Percentiles rank a stretch among this genome's conserved stretches.
These are phyloP conservation scores for Cutaneotrichosporon cavernicola DNA, from an alignment of 1,284 basidiomycete genomes.

Conservation along the genomic window DNA sequence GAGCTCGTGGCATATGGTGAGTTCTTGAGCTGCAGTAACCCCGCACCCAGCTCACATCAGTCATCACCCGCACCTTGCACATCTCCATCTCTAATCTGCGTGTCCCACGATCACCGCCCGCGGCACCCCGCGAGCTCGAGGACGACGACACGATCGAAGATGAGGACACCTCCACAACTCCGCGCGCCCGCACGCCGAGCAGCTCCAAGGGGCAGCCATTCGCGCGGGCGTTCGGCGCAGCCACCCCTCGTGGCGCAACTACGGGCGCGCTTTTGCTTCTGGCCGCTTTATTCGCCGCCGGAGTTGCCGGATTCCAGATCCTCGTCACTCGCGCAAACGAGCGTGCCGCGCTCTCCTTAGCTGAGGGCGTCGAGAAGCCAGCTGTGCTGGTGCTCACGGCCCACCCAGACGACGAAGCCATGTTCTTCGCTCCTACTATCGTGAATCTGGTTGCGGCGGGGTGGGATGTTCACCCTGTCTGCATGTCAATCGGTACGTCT, in stretches of 20 bases:
- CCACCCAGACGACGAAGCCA: slow-evolving; percentile 66
- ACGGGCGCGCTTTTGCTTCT: slow-evolving; percentile 2
- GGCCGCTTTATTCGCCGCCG: slow-evolving; percentile 5
- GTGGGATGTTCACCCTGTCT: slow-evolving; percentile 52
- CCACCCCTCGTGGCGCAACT: background rate
- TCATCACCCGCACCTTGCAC: slow-evolving; percentile 42
- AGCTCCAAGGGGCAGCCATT: background rate
- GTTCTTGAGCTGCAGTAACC: background rate
- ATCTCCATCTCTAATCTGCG: slow-evolving; percentile 39
- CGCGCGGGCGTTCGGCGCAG: background rate
- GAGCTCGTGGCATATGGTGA: slow-evolving; percentile 43
- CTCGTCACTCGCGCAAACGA: slow-evolving; percentile 9
- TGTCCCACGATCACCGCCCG: slow-evolving; percentile 38
- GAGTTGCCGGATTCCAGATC: slow-evolving; percentile 15
- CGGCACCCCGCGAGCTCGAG: slow-evolving; percentile 7
- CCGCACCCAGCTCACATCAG: slow-evolving; percentile 19
- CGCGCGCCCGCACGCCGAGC: background rate
- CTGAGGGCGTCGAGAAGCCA: slow-evolving; percentile 4
- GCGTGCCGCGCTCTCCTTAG: slow-evolving; percentile 6
- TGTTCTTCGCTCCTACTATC: slow-evolving; percentile 65
- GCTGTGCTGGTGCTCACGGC: slow-evolving; percentile 54
- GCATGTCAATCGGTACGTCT: slow-evolving; percentile 50
- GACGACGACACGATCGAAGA: slow-evolving; percentile 3
- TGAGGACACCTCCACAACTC: background rate
- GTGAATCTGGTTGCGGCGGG: slow-evolving; percentile 37